A percentile compares a stretch with the other conserved stretches of the same genome.
These are phyloP conservation scores for Skeletonema menzelii DNA, from an alignment of 108 stramenopile species.

Conservation along the genomic window DNA sequence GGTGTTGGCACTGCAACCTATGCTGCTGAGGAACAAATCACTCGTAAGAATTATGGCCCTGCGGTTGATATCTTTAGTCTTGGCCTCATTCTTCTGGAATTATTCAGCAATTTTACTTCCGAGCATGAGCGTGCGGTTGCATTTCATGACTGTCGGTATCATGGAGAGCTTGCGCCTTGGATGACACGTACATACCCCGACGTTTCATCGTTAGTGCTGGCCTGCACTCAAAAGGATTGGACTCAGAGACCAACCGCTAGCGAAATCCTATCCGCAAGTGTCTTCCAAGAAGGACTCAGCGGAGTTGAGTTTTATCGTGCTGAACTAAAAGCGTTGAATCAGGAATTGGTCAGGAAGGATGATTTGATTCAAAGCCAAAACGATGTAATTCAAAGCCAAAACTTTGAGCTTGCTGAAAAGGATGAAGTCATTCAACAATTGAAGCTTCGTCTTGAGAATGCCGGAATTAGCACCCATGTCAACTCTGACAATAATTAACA, in stretches of 20 bases:
- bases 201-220: slow-evolving; percentile 54
- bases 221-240: slow-evolving; percentile 65
- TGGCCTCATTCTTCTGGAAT: slow-evolving; percentile 93
- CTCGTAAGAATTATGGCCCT: slow-evolving; percentile 71
- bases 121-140: slow-evolving; percentile 85
- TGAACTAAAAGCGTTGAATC: slow-evolving; percentile 34
- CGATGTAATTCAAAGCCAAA: slow-evolving; percentile 6
- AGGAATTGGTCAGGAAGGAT: slow-evolving; percentile 31
- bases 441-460: slow-evolving; percentile 28
- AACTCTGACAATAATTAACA: not conserved
- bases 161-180: slow-evolving; percentile 49
- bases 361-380: slow-evolving; percentile 28
- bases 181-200: slow-evolving; percentile 55
- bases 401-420: slow-evolving; percentile 36
- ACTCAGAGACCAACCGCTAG: slow-evolving; percentile 62
- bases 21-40: slow-evolving; percentile 91
- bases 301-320: slow-evolving; percentile 30
- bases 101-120: slow-evolving; percentile 86
- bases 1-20: slow-evolving; percentile 97
- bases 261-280: slow-evolving; percentile 35
- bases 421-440: slow-evolving; percentile 38
- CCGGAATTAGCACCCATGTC: not conserved
- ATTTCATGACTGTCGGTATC: slow-evolving; percentile 67
- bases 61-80: slow-evolving; percentile 92
- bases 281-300: slow-evolving; percentile 38